phyloP scores from a whole-genome alignment of 179 eudicot species.

The Dionaea muscipula region DNA sequence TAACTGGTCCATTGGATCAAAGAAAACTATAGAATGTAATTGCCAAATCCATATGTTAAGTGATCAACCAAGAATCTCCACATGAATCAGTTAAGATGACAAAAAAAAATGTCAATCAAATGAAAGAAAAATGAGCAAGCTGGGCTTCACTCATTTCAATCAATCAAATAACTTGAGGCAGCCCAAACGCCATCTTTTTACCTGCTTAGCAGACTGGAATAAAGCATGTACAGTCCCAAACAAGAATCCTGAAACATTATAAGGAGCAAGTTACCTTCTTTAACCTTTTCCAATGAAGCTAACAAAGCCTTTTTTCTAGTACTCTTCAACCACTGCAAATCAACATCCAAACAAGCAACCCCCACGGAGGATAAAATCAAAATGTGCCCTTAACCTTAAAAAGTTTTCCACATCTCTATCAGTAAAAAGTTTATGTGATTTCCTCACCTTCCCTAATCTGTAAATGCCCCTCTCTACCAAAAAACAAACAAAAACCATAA shows the following conservation, averaged over 20 bases:
- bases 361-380: neutral
- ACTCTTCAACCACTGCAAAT: slow-evolving; percentile 77
- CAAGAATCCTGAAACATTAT: neutral
- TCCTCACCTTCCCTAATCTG: slow-evolving; percentile 72
- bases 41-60: too few relatives aligned
- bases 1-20: too few relatives aligned
- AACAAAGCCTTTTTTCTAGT: slow-evolving; percentile 81
- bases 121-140: too few relatives aligned
- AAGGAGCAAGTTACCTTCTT: slow-evolving; percentile 46
- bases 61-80: too few relatives aligned
- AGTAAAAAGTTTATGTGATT: neutral
- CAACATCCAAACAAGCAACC: slow-evolving; percentile 4
- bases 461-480: slow-evolving; percentile 73
- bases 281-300: slow-evolving; percentile 87
- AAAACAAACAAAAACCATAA: slow-evolving; percentile 81
- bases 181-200: too few relatives aligned
- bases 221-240: too few relatives aligned
- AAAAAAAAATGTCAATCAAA: too few relatives aligned
- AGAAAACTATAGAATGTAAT: too few relatives aligned
- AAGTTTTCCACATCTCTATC: neutral
- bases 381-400: neutral
- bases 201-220: too few relatives aligned
- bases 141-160: too few relatives aligned
- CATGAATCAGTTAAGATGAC: too few relatives aligned
- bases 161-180: too few relatives aligned